Percentiles rank a stretch among this genome's conserved stretches.
Evolutionary conservation across 2,329 filamentous ascomycete species (phyloP).

Genomic region (Nigrospora sphaerica): DNA sequence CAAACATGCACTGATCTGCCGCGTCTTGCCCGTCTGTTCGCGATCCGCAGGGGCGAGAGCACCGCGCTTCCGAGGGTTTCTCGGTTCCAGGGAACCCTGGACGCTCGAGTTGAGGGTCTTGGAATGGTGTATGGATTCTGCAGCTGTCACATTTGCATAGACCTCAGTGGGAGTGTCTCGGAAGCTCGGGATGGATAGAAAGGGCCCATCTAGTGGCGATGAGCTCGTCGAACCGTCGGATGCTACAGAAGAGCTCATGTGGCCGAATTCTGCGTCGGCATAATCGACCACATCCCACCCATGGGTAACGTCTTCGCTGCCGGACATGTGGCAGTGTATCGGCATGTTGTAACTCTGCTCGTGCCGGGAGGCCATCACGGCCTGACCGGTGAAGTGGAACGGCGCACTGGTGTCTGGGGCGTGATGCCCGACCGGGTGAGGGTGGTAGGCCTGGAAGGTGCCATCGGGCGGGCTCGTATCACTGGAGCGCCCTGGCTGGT

Average conservation of each 20-base stretch:
- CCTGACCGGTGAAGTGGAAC: too few relatives aligned
- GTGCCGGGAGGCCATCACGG: too few relatives aligned
- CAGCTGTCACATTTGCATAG: neutral
- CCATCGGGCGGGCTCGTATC: neutral
- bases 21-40: conserved; percentile 25
- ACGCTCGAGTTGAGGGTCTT: neutral
- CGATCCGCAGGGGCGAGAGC: conserved; percentile 7
- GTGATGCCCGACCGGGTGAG: too few relatives aligned
- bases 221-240: neutral
- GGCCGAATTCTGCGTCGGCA: neutral
- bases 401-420: too few relatives aligned
- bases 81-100: neutral
- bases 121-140: neutral
- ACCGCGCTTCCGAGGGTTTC: conserved; percentile 6
- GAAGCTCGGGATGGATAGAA: neutral
- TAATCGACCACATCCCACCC: neutral
- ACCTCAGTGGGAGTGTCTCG: neutral
- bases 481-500: neutral
- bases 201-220: neutral
- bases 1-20: conserved; percentile 31
- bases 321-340: neutral
- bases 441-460: neutral
- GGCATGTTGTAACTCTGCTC: too few relatives aligned
- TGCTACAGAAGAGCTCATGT: neutral
- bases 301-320: neutral